A percentile compares a stretch with the other conserved stretches of the same genome.
phyloP scores from a whole-genome alignment of 2,329 filamentous ascomycete genomes.

The Juglanconis sp. region DNA sequence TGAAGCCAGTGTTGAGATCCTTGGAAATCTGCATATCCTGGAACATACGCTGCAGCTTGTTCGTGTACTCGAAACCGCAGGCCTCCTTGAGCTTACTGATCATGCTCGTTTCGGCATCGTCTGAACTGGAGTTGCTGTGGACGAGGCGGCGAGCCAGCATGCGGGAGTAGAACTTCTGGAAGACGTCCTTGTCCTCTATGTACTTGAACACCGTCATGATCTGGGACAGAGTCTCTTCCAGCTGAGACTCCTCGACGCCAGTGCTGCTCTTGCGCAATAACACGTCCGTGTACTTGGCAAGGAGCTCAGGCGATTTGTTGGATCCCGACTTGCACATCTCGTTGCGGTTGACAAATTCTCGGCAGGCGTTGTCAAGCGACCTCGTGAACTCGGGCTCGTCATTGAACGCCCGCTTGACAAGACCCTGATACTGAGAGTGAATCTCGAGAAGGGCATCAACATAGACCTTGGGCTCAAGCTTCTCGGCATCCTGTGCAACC shows the following conservation, averaged over 20 bases:
- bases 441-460: slow-evolving; percentile 93
- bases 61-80: slow-evolving; percentile 98
- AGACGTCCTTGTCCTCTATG: slow-evolving; percentile 99
- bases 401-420: slow-evolving; percentile 89
- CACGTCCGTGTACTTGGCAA: slow-evolving; percentile 93
- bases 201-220: slow-evolving; percentile 99
- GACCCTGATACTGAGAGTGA: slow-evolving; percentile 84
- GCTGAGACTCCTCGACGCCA: slow-evolving; percentile 87
- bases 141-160: slow-evolving; percentile 94
- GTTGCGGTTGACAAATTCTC: slow-evolving; percentile 97
- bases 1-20: slow-evolving; percentile 87
- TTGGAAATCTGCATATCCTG: slow-evolving; percentile 99
- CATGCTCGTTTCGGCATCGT: slow-evolving; percentile 98
- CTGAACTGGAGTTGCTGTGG: slow-evolving; percentile 90
- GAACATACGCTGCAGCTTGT: slow-evolving; percentile 99
- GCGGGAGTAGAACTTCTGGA: slow-evolving; percentile 98
- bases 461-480: slow-evolving; percentile 92
- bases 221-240: slow-evolving; percentile 82
- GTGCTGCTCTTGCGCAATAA: slow-evolving; percentile 90
- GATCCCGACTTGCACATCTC: slow-evolving; percentile 91
- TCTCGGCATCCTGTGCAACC: slow-evolving; percentile 82
- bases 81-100: slow-evolving; percentile 99
- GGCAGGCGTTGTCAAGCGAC: slow-evolving; percentile 92
- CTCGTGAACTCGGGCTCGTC: slow-evolving; percentile 96
- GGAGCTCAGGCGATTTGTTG: slow-evolving; percentile 87